Conservation (phyloP, 1,284 basidiomycete genomes). For the Ceratobasidium sp. region DNA sequence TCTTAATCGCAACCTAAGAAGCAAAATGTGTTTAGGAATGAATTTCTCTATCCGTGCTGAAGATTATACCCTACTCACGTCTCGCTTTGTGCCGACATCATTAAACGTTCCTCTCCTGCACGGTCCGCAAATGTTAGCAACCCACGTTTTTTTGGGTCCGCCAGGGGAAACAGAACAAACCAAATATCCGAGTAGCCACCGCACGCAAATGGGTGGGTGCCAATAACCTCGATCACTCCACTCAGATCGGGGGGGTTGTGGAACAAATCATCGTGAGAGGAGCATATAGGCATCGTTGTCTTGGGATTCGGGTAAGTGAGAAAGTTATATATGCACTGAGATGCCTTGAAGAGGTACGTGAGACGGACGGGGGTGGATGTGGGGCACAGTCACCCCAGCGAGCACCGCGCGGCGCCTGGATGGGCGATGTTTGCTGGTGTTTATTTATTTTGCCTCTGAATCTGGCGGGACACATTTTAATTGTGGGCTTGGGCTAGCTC, state of each 20-base stretch:
- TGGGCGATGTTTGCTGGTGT: too few species aligned
- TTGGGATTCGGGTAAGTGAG: not conserved
- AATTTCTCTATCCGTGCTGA: not conserved
- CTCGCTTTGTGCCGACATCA: not conserved
- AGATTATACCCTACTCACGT: not conserved
- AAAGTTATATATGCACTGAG: too few species aligned
- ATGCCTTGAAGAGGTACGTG: too few species aligned
- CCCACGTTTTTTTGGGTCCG: not conserved
- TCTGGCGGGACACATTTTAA: too few species aligned
- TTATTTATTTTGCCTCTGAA: too few species aligned
- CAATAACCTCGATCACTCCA: not conserved
- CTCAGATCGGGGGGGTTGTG: slow-evolving; percentile 14
- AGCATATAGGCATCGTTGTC: not conserved
- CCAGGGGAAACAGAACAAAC: not conserved
- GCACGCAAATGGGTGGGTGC: slow-evolving; percentile 3
- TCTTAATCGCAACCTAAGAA: slow-evolving; percentile 36
- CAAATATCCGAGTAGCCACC: slow-evolving; percentile 36
- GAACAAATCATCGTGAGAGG: slow-evolving; percentile 22
- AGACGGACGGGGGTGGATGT: too few species aligned
- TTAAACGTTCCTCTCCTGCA: slow-evolving; percentile 5
- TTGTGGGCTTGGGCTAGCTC: too few species aligned
- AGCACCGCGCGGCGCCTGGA: too few species aligned
- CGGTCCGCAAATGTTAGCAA: too few species aligned
- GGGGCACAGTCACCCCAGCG: too few species aligned
- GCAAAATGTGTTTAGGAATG: not conserved